A percentile compares a stretch with the other conserved stretches of the same genome.
Evolutionary conservation across 345 rosid genomes (phyloP).

Genomic region (Euphorbia pulcherrima): DNA sequence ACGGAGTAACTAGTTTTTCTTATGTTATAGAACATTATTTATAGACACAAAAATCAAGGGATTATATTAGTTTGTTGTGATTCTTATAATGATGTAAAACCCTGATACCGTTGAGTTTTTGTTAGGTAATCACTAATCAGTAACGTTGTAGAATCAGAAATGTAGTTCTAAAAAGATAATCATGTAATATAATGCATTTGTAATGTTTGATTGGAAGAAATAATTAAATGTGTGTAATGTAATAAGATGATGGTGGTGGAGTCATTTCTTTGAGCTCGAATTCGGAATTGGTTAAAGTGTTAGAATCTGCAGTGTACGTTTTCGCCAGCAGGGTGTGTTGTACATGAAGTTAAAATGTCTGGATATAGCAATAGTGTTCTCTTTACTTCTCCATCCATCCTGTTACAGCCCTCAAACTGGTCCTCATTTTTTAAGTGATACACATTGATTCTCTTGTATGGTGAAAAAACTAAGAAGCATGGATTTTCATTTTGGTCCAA

Average conservation of each 20-base stretch:
- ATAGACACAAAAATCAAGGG: background rate
- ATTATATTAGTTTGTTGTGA: background rate
- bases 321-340: background rate
- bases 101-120: background rate
- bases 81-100: background rate
- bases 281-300: background rate
- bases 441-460: background rate
- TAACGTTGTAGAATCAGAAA: no score
- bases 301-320: background rate
- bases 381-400: background rate
- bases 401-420: background rate
- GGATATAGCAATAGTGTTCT: background rate
- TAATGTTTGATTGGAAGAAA: no score
- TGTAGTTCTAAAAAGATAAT: no score
- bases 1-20: no score
- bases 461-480: background rate
- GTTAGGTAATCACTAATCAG: background rate
- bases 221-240: no score
- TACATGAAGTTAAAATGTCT: background rate
- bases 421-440: background rate
- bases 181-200: no score
- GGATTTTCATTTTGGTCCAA: background rate
- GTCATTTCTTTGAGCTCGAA: background rate
- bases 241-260: no score
- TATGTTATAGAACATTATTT: background rate